Evolutionary conservation across 1,284 basidiomycete species (phyloP), one percentile per base, ranked within the genome.

Genomic region (Peniophora sp.): DNA sequence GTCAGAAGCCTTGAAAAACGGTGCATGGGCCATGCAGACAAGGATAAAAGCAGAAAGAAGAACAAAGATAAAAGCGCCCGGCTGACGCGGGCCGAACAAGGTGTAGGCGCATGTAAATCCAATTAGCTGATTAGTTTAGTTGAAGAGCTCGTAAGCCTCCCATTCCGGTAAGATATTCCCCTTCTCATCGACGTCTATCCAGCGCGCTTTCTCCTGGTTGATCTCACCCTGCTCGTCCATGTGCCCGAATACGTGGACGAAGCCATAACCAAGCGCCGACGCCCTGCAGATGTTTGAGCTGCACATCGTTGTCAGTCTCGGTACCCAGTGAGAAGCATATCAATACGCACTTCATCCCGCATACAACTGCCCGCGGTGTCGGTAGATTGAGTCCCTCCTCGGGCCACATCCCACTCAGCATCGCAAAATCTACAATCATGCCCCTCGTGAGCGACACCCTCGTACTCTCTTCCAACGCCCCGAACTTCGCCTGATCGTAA

Each of bases 271-370:
- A 27, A 83, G 66, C 2, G 81, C 81, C 23, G 79, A 67, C 51
- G 83, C 56, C 51, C 70, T 75, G 62, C 84, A 85, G 2, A 81
- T 64, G 52, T 75, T 80, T 3, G 83, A 85, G 52, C 83, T 87
- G 57, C 14, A 50, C 27, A 46, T 43, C 3, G 34, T 38, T 19
- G 35, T 43, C 34, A 56, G 34, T 36, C n/a, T n/a, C n/a, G 27
- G 27, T 47, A 19, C 14, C 36, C 22, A 39, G 35, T n/a, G 19
- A 20, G 11, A 25, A 27, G 34, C 20, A 48, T 24, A 22, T 23
- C 34, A 16, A 32, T 1, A 50, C 51, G 25, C 39, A 66, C 78
- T n/a, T 55, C 80, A 81, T 64, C 1, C 75, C 75, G 58, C 83
- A 85, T 23, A 85, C 64, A 6, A 71, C 69, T 8, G 78, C 80